Evolutionary conservation across 306 rosid species (phyloP).

Genomic region (Lathyrus aphaca): DNA sequence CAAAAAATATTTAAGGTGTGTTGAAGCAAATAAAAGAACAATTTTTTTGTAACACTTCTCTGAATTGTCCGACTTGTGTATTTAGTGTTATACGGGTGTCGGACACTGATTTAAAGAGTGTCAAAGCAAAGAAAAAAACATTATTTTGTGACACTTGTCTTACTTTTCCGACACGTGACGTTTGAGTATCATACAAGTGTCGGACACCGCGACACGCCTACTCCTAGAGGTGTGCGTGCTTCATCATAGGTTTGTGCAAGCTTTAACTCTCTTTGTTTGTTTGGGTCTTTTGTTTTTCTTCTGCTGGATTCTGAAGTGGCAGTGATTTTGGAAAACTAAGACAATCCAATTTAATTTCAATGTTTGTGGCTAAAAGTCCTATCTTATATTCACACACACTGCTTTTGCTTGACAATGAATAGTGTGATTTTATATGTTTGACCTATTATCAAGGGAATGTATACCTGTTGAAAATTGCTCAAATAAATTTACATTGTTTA

Average conservation of each 20-base stretch:
- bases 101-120: no score
- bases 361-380: background rate
- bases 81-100: no score
- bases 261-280: background rate
- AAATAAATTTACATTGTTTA: conserved; percentile 22
- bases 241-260: conserved; percentile 6
- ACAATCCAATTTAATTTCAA: background rate
- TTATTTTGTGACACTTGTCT: no score
- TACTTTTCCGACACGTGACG: no score
- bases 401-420: conserved; percentile 23
- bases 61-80: no score
- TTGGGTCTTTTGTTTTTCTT: conserved; percentile 12
- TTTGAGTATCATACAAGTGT: no score
- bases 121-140: no score
- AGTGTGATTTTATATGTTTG: conserved; percentile 18
- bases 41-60: no score
- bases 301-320: conserved; percentile 24
- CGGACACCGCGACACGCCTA: no score
- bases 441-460: conserved; percentile 12
- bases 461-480: conserved; percentile 24
- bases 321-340: conserved; percentile 20
- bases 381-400: background rate
- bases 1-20: no score
- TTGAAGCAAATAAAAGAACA: no score
- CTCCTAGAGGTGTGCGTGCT: no score